phyloP scores from a whole-genome alignment of 192 early-diverging fungal species.

The Mortierella hygrophila region DNA sequence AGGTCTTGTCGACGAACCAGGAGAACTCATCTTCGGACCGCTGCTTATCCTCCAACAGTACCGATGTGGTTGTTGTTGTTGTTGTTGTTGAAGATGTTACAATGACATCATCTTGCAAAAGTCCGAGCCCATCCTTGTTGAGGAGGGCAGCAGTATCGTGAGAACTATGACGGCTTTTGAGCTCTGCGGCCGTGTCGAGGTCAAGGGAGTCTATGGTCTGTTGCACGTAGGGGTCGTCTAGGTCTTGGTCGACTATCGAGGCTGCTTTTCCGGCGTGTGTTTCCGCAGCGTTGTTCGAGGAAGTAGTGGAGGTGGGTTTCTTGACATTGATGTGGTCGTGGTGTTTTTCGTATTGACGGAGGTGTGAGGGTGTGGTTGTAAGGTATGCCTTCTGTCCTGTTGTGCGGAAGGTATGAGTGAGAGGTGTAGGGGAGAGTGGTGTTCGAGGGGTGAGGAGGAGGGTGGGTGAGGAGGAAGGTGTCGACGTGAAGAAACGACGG shows the following conservation, averaged over 20 bases:
- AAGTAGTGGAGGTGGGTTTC: not conserved
- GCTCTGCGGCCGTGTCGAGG: not conserved
- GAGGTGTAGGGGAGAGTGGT: not conserved
- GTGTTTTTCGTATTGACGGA: not conserved
- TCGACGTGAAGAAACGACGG: not conserved
- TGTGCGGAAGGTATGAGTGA: too few species aligned
- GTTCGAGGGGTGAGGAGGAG: not conserved
- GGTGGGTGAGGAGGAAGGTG: not conserved
- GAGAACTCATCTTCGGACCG: conserved; percentile 2
- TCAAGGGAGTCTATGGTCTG: not conserved
- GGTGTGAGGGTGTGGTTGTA: not conserved
- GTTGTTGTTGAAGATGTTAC: not conserved
- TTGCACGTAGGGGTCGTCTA: not conserved
- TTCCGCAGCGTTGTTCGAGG: not conserved
- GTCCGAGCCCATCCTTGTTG: not conserved
- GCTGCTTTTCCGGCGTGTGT: not conserved
- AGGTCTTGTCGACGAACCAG: conserved; percentile 6
- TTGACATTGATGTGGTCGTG: not conserved
- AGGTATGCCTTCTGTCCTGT: not conserved
- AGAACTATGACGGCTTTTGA: not conserved
- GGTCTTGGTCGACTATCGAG: not conserved
- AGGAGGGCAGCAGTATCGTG: not conserved
- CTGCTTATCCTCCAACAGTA: not conserved
- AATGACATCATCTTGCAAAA: not conserved
- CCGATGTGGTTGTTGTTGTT: not conserved